Evolutionary conservation across 164 flowering plant genomes (phyloP).

Genomic region (Buxus sempervirens): DNA sequence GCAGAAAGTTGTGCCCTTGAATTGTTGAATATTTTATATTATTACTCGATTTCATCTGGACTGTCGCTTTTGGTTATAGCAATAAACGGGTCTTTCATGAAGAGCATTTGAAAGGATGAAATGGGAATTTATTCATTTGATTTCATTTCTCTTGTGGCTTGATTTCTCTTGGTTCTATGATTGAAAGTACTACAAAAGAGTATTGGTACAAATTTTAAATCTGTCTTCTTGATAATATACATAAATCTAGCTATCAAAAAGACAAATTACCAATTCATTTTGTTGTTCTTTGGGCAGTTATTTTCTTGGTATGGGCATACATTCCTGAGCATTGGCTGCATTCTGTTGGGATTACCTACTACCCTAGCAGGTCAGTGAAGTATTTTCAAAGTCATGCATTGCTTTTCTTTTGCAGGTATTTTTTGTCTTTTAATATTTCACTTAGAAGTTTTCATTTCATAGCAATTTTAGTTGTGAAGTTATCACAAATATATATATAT

Average conservation of each 20-base stretch:
- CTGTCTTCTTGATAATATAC: no score
- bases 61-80: not conserved
- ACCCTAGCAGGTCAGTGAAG: conserved; percentile 69
- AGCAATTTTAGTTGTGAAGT: no score
- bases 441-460: no score
- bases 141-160: not conserved
- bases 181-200: not conserved
- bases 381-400: not conserved
- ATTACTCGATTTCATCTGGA: no score
- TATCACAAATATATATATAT: no score
- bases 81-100: not conserved
- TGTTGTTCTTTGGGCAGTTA: conserved; percentile 34
- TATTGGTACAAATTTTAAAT: no score
- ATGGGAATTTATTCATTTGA: no score
- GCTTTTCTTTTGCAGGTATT: not conserved
- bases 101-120: not conserved
- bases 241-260: no score
- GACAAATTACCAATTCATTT: conserved; percentile 1
- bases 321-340: conserved; percentile 79
- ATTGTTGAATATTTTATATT: no score
- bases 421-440: no score
- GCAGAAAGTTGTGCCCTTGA: no score
- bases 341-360: conserved; percentile 69
- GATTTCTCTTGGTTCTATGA: not conserved
- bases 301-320: conserved; percentile 85